Evolutionary conservation across 768 basidiomycete genomes (phyloP).

Genomic region (Atractiella rhizophila): DNA sequence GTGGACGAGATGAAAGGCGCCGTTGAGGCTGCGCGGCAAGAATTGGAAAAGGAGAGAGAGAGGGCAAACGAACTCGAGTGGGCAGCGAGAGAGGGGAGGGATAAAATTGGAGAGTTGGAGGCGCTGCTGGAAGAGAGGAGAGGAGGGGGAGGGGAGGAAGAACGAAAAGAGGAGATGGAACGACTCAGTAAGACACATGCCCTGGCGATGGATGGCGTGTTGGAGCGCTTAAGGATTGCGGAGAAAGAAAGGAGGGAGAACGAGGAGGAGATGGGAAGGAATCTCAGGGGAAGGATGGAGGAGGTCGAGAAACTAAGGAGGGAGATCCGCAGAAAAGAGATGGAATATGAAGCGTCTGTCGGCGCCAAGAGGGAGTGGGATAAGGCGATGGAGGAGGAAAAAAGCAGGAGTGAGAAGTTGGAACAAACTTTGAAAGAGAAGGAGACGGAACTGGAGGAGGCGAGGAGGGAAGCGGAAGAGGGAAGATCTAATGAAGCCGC

Average conservation of each 20-base stretch:
- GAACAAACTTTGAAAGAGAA: constrained; percentile 27
- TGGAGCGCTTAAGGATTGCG: constrained; percentile 31
- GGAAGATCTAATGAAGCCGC: not conserved
- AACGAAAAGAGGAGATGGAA: not conserved
- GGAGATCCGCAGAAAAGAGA: constrained; percentile 13
- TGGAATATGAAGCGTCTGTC: constrained; percentile 10
- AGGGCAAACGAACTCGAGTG: constrained; percentile 64
- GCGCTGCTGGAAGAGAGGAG: constrained; percentile 21
- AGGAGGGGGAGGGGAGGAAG: not conserved
- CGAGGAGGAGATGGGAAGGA: constrained; percentile 71
- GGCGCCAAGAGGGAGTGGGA: constrained; percentile 42
- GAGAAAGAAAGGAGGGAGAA: constrained; percentile 68
- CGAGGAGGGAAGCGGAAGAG: too few relatives aligned
- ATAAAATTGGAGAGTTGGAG: constrained; percentile 46
- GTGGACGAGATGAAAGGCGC: constrained; percentile 74
- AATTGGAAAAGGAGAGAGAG: constrained; percentile 46
- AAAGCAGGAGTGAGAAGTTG: constrained; percentile 26
- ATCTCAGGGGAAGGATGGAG: constrained; percentile 26
- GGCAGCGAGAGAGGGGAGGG: constrained; percentile 54
- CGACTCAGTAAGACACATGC: constrained; percentile 49
- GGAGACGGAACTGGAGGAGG: constrained; percentile 26
- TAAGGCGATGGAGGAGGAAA: constrained; percentile 32
- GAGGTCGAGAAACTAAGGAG: constrained; percentile 17
- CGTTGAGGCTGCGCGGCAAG: constrained; percentile 52
- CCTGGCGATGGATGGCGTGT: too few relatives aligned